Evolutionary conservation across 108 stramenopile species (phyloP), one percentile per base, ranked within the genome.

Genomic region (Nannochloropsis oceanica): DNA sequence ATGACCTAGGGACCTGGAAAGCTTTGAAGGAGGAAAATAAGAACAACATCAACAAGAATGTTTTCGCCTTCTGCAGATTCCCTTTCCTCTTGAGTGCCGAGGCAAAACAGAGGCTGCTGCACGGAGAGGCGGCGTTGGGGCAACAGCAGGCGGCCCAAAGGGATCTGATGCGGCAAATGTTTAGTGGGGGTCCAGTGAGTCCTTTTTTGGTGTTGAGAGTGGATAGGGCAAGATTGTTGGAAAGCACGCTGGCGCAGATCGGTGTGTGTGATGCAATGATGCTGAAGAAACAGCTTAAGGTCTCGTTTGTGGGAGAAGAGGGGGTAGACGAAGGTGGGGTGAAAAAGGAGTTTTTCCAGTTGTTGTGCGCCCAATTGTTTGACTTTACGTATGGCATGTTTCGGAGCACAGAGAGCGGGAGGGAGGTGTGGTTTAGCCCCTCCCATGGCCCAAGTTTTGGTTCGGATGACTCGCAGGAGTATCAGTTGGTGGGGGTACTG

Each of bases 251-350:
- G 81, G 25, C 80, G 1, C 91, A 85, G 50, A 82, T 91, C 22
- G 34, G 26, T 82, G 42, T 14, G 18, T 42, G 22, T 27, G 25
- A 22, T 25, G 22, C 24, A 44, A 80, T 25, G 88, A 87, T 80
- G 43, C 86, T 95, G 5, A 90, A 92, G 43, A 95, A 95, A 82
- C 91, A 91, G 24, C 89, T 97, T 3, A 85, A 90, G 84, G 93
- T 96, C 27, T 90, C 91, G 14, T 95, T 97, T 87, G 91, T 93
- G 81, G 95, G 94, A n/a, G 97, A 97, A 89, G 94, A 94, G 26
- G 97, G 95, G 81, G 85, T 97, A 25, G 97, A 97, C 91, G 96
- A 95, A 12, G 97, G 97, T 20, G 97, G 97, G 12, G 95, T 96
- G 8, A 93, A 95, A 2, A 95, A 95, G 85, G 97, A 97, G 90